Conservation (phyloP, 257 asterid species). For the Coffea canephora region DNA sequence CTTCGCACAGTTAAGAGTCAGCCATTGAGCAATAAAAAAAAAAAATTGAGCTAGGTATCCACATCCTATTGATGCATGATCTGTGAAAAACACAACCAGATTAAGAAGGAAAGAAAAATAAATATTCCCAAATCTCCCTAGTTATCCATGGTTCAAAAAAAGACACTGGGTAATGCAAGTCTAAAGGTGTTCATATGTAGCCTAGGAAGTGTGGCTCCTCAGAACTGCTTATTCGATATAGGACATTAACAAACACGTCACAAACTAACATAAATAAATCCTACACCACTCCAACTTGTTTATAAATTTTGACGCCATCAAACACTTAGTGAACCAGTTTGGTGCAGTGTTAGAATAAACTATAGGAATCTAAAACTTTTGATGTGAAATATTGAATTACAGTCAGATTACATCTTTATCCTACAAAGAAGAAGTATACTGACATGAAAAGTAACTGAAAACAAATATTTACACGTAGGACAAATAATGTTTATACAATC, state of each 20-base stretch:
- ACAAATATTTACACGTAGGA: not conserved
- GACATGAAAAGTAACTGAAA: not conserved
- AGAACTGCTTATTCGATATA: not conserved
- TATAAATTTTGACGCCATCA: not conserved
- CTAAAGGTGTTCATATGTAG: not conserved
- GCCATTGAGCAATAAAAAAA: slow-evolving; percentile 1
- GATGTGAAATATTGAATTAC: not conserved
- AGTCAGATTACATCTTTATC: not conserved
- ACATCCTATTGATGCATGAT: not conserved
- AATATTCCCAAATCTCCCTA: not conserved
- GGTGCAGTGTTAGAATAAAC: not conserved
- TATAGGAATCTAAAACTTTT: not conserved
- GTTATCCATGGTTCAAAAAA: not conserved
- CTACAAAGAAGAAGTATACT: not conserved
- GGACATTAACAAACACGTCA: not conserved
- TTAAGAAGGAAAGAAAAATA: not conserved
- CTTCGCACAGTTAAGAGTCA: not conserved
- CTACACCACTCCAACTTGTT: not conserved
- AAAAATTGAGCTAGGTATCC: not conserved
- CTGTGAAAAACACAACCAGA: not conserved
- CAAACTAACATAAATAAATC: not conserved
- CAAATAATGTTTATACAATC: not conserved
- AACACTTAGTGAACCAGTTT: not conserved
- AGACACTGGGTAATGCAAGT: not conserved
- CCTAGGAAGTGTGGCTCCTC: not conserved